Base-by-base conservation (phyloP, 106 monocot genomes). In the Acanthochlamys bracteata region DNA sequence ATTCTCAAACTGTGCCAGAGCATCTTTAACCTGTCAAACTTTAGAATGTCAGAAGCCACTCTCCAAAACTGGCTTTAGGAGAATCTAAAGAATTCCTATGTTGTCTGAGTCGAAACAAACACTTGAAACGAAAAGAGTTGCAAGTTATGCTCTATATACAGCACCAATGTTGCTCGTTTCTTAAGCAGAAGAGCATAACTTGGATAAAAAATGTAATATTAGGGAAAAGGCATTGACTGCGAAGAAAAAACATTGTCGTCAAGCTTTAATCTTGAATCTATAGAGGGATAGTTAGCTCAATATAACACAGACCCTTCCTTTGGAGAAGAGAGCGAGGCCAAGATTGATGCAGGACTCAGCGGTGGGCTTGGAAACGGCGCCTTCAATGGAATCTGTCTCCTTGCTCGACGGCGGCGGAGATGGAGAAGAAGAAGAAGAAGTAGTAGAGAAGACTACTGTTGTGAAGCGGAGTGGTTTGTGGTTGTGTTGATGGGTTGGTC, bases 301-400 rank as follows among this genome's bases (percentile, higher is more conserved):
- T n/a, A n/a, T n/a, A n/a, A n/a, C n/a, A n/a, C n/a, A n/a, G 71
- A 90, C 95, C 84, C 84, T 74, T 78, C 95, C 79, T 74, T 84
- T 86, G 57, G 89, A 86, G 82, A 95, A 95, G 74, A 90, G 84
- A 33, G 73, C 57, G 63, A 95, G 90, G 45, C 95, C 95, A 55
- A 78, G 45, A 56, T 84, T 90, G 71, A 95, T 87, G 57, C 95
- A 90, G 16, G 90, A 84, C 59, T 90, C 90, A 9, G 95, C 84
- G 1, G 87, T 90, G 60, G 58, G 65, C 3, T 74, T 53, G 77
- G 54, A 14, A 14, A 46, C 45, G 45, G 45, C 11, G 45, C 8
- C 45, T 8, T 8, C 14, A 14, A 46, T n/a, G 45, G 45, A 46
- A 10, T 46, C 11, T 10, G 45, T 10, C 45, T 14, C 14, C 45